Evolutionary conservation across 345 rosid species (phyloP), one percentile per base, ranked within the genome.

Genomic region (Turritis glabra): DNA sequence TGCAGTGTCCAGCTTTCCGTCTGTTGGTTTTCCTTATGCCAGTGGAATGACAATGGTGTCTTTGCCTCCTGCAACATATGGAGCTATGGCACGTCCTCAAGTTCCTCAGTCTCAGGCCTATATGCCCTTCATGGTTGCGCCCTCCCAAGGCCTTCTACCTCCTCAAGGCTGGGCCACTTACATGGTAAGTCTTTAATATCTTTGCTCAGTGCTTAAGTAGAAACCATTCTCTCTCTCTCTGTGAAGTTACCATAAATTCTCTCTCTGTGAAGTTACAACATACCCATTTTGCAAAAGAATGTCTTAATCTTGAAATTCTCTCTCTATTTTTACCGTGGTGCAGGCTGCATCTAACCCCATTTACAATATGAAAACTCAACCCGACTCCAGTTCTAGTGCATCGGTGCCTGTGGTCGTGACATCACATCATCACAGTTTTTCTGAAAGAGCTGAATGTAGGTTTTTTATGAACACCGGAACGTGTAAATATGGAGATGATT

Each of bases 401-500:
- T 85, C 84, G 43, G 56, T 78, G 37, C 80, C 82, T 32, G 69
- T 80, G 60, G 29, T 64, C 0, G 72, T 77, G 68, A 77, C 80
- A 69, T 77, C 67, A 57, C 85, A 71, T 37, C 83, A 62, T 75
- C 40, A 71, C 58, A 77, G 65, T 84, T 74, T 85, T n/a, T 83
- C 93, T 3, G 87, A 87, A 78, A 86, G 85, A 79, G 89, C 88
- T 64, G 94, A 90, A 62, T 90, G 97, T 74, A 80, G 92, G 40
- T 83, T 80, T 78, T 90, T 77, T 75, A 85, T 88, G 94, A 90
- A 78, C 80, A 85, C 79, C 5, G 94, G 97, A 41, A 80, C 86
- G 5, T 88, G 94, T 85, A 90, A 87, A 79, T 89, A 87, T 46
- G 97, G 97, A 76, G 78, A 85, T 72, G 90, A 86, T 51, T 88